Base-by-base conservation (phyloP, 1,139 yeast genomes). In the Yamadazyma mexicana region DNA sequence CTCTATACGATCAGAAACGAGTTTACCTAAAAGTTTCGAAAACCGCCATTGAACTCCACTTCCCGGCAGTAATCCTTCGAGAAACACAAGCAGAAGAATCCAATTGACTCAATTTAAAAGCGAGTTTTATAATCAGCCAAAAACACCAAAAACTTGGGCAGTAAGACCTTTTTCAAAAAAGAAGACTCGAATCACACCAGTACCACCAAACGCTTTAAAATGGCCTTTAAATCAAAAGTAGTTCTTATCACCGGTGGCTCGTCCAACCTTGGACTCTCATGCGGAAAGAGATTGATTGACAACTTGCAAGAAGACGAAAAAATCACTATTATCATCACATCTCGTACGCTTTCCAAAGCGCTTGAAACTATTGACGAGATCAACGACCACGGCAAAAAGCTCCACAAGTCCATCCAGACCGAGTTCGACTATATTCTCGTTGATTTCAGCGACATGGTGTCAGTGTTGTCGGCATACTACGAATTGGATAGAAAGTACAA, bases 391-490 rank as follows among this genome's bases (percentile, higher is more conserved):
- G 77, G 76, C 18, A 64, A 62, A 11, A 60, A 62, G 12, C 17
- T 25, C 6, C 41, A 55, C 17, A 70, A 83, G 40, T 56, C 64
- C 3, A 85, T 81, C 0, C 66, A 73, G 26, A 72, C 91, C 6
- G 95, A 87, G 54, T 91, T 84, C 56, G 98, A 92, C 61, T 92
- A 91, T 51, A 59, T 89, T 2, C 68, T 91, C 37, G 82, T 92
- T 23, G 98, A 92, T 59, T 89, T 92, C 57, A 75, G 91, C n/a
- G 79, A 86, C 54, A 88, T 91, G 96, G 84, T 88, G 5, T 87
- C 96, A 0, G 77, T 91, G 10, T 65, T 87, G 27, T 73, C 78
- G 15, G 96, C 95, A 0, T 79, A 80, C 41, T 74, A 83, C 50
- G 96, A 87, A 42, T 62, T 92, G 45, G 66, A 66, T 46, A 75